phyloP scores from a whole-genome alignment of 1,284 basidiomycete genomes.

The Heterobasidion occidentale region DNA sequence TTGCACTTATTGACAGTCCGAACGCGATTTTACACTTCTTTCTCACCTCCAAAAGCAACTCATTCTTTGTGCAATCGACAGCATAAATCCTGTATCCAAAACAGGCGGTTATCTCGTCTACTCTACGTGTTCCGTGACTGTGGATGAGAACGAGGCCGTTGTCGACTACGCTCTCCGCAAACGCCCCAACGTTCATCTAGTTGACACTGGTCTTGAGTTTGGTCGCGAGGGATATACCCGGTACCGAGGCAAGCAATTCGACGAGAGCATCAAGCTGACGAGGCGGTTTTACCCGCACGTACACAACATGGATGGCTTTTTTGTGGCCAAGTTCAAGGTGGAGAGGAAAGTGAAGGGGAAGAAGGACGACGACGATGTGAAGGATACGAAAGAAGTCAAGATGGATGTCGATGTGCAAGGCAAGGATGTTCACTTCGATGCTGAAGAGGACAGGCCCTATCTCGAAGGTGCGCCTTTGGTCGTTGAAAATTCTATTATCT shows the following conservation, averaged over 20 bases:
- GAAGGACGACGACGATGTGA: slow-evolving; percentile 26
- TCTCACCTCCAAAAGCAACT: slow-evolving; percentile 98
- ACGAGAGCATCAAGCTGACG: slow-evolving; percentile 77
- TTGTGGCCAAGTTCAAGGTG: slow-evolving; percentile 96
- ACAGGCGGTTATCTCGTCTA: slow-evolving; percentile 96
- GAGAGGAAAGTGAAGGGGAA: slow-evolving; percentile 61
- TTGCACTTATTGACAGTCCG: slow-evolving; percentile 47
- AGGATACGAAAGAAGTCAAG: slow-evolving; percentile 26
- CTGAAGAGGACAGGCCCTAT: slow-evolving; percentile 61
- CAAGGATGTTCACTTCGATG: slow-evolving; percentile 43
- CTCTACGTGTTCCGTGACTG: slow-evolving; percentile 97
- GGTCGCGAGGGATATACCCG: slow-evolving; percentile 88
- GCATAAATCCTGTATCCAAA: slow-evolving; percentile 81
- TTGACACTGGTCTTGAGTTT: slow-evolving; percentile 90
- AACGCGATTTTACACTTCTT: slow-evolving; percentile 90
- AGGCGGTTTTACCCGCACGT: slow-evolving; percentile 87
- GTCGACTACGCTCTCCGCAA: slow-evolving; percentile 98
- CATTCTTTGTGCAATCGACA: slow-evolving; percentile 97
- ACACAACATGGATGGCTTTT: slow-evolving; percentile 98
- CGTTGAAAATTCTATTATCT: background rate
- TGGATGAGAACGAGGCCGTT: slow-evolving; percentile 98
- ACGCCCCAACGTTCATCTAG: slow-evolving; percentile 90
- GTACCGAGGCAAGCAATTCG: slow-evolving; percentile 87
- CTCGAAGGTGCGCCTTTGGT: slow-evolving; percentile 50
- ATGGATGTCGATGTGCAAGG: slow-evolving; percentile 17